A percentile compares a stretch with the other conserved stretches of the same genome.
Evolutionary conservation across 164 flowering plant genomes (phyloP).

Genomic region (Umbilicus rupestris): DNA sequence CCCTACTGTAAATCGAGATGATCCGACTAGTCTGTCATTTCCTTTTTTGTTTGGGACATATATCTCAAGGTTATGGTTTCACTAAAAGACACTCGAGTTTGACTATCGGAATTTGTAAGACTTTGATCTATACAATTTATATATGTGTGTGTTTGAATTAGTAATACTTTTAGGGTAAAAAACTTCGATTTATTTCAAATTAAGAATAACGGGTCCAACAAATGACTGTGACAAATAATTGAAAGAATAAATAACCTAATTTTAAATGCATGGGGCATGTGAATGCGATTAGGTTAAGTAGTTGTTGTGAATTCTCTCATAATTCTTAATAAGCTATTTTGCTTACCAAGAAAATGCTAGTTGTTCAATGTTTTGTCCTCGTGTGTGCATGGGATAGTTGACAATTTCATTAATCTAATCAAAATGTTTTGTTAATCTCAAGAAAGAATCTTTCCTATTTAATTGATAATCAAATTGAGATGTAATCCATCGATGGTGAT

Average conservation of each 20-base stretch:
- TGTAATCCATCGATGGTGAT: neutral
- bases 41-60: too few relatives aligned
- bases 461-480: neutral
- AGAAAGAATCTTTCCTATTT: neutral
- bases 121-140: neutral
- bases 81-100: neutral
- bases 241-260: too few relatives aligned
- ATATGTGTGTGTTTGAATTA: neutral
- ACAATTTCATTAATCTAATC: conserved; percentile 1
- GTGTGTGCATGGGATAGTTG: conserved; percentile 6
- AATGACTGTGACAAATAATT: too few relatives aligned
- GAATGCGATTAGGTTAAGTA: too few relatives aligned
- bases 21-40: too few relatives aligned
- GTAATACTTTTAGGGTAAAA: too few relatives aligned
- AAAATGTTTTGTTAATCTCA: neutral
- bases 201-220: too few relatives aligned
- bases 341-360: neutral
- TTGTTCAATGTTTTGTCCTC: neutral
- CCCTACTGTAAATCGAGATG: too few relatives aligned
- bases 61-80: neutral
- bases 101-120: neutral
- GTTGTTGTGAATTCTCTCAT: too few relatives aligned
- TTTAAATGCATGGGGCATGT: too few relatives aligned
- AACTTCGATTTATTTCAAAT: too few relatives aligned
- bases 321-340: neutral